Conservation (phyloP, 257 asterid genomes). For the Nicotiana obtusifolia region DNA sequence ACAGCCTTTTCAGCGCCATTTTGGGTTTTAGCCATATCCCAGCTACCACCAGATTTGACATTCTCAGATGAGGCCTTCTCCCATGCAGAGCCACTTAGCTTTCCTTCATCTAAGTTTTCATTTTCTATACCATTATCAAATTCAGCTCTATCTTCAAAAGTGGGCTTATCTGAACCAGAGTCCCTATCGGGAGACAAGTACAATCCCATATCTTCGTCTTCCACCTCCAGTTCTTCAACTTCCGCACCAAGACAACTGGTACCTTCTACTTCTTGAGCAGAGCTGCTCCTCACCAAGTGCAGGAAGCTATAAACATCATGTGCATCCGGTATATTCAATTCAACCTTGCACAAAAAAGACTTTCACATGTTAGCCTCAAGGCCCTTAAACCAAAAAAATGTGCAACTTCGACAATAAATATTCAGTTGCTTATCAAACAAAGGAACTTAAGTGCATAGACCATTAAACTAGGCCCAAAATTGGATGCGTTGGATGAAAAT, state of each 20-base stretch:
- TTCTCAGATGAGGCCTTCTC: conserved; percentile 18
- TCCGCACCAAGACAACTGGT: conserved; percentile 82
- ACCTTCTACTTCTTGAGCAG: conserved; percentile 38
- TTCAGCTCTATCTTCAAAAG: conserved; percentile 64
- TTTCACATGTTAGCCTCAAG: background rate
- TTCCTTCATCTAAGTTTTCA: conserved; percentile 17
- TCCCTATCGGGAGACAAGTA: conserved; percentile 73
- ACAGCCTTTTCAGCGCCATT: conserved; percentile 4
- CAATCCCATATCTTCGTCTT: conserved; percentile 43
- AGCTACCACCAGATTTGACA: conserved; percentile 19
- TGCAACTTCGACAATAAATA: background rate
- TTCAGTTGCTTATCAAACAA: background rate
- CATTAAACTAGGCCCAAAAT: background rate
- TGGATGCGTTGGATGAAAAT: background rate
- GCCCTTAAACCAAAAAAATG: background rate
- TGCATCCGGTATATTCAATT: conserved; percentile 47
- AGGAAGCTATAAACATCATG: conserved; percentile 80
- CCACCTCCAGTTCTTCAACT: conserved; percentile 58
- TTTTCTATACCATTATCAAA: conserved; percentile 25
- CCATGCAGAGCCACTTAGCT: conserved; percentile 26
- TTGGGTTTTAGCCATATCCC: conserved; percentile 13
- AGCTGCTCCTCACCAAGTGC: conserved; percentile 59
- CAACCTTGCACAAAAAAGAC: conserved; percentile 41
- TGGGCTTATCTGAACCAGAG: conserved; percentile 55
- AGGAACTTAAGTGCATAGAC: background rate